A percentile compares a stretch with the other conserved stretches of the same genome.
These are phyloP conservation scores for Phellopilus nigrolimitatus DNA, from an alignment of 1,284 basidiomycete genomes.

Conservation along the genomic window DNA sequence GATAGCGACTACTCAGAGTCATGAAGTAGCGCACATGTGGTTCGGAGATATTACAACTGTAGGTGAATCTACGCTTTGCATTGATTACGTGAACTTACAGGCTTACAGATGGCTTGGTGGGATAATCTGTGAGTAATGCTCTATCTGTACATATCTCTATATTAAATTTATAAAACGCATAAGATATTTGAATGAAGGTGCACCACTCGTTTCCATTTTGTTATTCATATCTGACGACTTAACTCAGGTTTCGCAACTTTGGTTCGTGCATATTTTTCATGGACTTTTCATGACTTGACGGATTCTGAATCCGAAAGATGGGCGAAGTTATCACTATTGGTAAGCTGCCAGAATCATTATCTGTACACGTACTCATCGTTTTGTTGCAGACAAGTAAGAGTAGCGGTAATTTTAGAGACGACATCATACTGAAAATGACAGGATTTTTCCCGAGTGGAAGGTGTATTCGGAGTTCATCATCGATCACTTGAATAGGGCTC, in stretches of 20 bases:
- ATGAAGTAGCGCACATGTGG: slow-evolving; percentile 82
- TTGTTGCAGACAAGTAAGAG: slow-evolving; percentile 42
- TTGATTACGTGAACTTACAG: slow-evolving; percentile 61
- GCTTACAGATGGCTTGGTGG: slow-evolving; percentile 93
- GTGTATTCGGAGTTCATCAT: slow-evolving; percentile 67
- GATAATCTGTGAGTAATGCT: slow-evolving; percentile 51
- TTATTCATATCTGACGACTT: slow-evolving; percentile 25
- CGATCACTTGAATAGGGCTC: slow-evolving; percentile 58
- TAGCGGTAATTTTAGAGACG: slow-evolving; percentile 11
- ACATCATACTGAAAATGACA: slow-evolving; percentile 27
- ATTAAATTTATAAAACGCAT: background rate
- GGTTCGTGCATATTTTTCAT: slow-evolving; percentile 37
- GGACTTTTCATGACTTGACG: background rate
- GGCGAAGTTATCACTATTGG: slow-evolving; percentile 90
- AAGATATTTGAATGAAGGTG: slow-evolving; percentile 75
- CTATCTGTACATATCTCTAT: too few species aligned
- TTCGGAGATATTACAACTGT: slow-evolving; percentile 33
- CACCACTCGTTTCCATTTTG: slow-evolving; percentile 6
- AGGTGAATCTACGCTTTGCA: background rate
- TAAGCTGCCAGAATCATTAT: slow-evolving; percentile 31
- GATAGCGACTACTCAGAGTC: slow-evolving; percentile 76
- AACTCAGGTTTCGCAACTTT: slow-evolving; percentile 85
- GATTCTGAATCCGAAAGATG: slow-evolving; percentile 51
- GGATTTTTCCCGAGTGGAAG: slow-evolving; percentile 77
- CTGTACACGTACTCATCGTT: background rate